Base-by-base conservation (phyloP, 1,284 basidiomycete species). In the Cutaneotrichosporon spelunceum region DNA sequence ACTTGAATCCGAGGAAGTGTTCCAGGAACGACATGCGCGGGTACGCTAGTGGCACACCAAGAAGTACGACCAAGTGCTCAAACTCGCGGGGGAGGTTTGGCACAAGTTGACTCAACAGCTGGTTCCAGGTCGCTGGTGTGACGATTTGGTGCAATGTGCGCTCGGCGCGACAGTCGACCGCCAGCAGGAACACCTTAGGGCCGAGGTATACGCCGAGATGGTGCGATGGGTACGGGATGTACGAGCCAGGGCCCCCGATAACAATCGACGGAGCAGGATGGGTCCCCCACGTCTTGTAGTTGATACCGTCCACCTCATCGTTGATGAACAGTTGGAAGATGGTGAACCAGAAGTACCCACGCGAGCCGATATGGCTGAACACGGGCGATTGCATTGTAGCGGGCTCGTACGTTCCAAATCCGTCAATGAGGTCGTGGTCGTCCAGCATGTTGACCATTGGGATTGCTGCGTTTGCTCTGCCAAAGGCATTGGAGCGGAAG, bases 321-420 rank as follows among this genome's bases (percentile, higher is more conserved):
- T 88, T 87, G 67, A 90, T 86, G 77, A 95, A 95, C 66, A 91
- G 89, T 71, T 96, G 93, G 82, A 97, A 96, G 0, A 96, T 80
- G 21, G 95, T 81, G 80, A 87, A 97, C 82, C 89, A 76, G 77
- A 94, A 94, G 78, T 93, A 94, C 21, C 88, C 90, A 68, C 90
- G 82, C 3, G 86, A 80, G 21, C 92, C 93, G 60, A 76, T 77
- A 57, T 70, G 71, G 68, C 81, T 83, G 78, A 96, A 93, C 16
- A 96, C 84, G 2, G 90, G 85, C 1, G 90, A 86, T 36, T 69
- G 72, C 79, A 93, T 90, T 36, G 94, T 81, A 56, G 90, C 87
- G 60, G 95, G 90, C 13, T 81, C 81, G 66, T 83, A 83, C 83
- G 90, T 84, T 84, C 93, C 94, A 66, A 93, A 97, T 7, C 93